Conservation (phyloP, 805 yeast genomes). For the Candida ascalaphidarum region DNA sequence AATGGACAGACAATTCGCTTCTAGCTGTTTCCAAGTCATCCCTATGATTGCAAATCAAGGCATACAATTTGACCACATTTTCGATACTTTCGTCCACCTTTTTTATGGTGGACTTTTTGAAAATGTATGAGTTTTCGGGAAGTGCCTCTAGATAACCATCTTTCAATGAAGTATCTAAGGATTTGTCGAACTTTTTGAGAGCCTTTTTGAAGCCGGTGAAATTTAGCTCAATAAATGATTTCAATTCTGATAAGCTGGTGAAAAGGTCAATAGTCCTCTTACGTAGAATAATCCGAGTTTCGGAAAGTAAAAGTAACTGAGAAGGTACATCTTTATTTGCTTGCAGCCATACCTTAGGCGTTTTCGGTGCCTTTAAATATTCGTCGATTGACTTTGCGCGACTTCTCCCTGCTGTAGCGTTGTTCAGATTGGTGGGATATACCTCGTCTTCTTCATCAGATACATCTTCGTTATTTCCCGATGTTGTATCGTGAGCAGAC, state of each 20-base stretch:
- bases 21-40: slow-evolving; percentile 36
- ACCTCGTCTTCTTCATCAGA: background rate
- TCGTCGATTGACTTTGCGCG: slow-evolving; percentile 21
- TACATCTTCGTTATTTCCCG: no score
- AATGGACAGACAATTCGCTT: slow-evolving; percentile 47
- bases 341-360: slow-evolving; percentile 12
- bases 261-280: slow-evolving; percentile 37
- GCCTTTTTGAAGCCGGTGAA: slow-evolving; percentile 47
- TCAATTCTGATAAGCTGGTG: slow-evolving; percentile 39
- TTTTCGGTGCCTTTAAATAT: slow-evolving; percentile 27
- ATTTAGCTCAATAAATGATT: slow-evolving; percentile 43
- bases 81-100: slow-evolving; percentile 24
- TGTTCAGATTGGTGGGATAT: background rate
- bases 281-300: slow-evolving; percentile 41
- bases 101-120: slow-evolving; percentile 22
- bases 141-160: slow-evolving; percentile 38
- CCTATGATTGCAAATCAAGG: slow-evolving; percentile 23
- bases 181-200: slow-evolving; percentile 45
- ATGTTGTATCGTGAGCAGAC: no score
- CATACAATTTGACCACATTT: slow-evolving; percentile 22
- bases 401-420: background rate
- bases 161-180: slow-evolving; percentile 35
- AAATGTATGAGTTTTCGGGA: slow-evolving; percentile 31
- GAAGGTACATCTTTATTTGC: slow-evolving; percentile 3
- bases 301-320: slow-evolving; percentile 17